A percentile compares a stretch with the other conserved stretches of the same genome.
These are phyloP conservation scores for Spergularia azorica DNA, from an alignment of 179 eudicot genomes.

Conservation along the genomic window DNA sequence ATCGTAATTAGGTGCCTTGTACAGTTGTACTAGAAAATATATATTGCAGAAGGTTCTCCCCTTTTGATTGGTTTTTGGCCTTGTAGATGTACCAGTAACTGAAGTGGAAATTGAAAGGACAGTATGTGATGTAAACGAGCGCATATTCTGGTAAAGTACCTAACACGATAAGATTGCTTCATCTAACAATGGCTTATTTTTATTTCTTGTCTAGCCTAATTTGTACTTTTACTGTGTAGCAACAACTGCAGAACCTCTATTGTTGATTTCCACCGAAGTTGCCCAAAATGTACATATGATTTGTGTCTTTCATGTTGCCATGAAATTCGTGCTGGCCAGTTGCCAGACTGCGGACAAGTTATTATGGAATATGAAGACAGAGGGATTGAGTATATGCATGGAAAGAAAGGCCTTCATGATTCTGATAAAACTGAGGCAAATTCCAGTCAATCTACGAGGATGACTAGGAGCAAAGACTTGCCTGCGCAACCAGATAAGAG, in stretches of 20 bases:
- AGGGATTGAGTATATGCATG: slow-evolving; percentile 48
- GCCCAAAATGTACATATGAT: slow-evolving; percentile 63
- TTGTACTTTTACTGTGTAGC: slow-evolving; percentile 43
- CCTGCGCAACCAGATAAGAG: not conserved
- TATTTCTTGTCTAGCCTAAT: not conserved
- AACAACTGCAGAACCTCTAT: slow-evolving; percentile 71
- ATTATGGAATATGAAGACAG: slow-evolving; percentile 28
- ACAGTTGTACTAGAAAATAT: too few relatives aligned
- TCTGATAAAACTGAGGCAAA: not conserved
- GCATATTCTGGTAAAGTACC: slow-evolving; percentile 54
- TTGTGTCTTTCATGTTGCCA: slow-evolving; percentile 71
- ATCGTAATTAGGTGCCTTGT: too few relatives aligned
- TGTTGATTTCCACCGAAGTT: slow-evolving; percentile 64
- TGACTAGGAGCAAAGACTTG: not conserved
- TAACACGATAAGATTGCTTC: not conserved
- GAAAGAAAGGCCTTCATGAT: too few relatives aligned
- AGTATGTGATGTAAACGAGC: slow-evolving; percentile 34
- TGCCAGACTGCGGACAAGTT: slow-evolving; percentile 44
- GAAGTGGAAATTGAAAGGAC: slow-evolving; percentile 34
- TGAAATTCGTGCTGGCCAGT: slow-evolving; percentile 60
- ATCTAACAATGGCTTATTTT: not conserved
- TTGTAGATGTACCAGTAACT: slow-evolving; percentile 37
- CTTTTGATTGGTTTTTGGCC: not conserved
- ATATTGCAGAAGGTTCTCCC: not conserved
- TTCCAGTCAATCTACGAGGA: not conserved